Percentiles rank a stretch among this genome's conserved stretches.
Evolutionary conservation across 441 rosid species (phyloP).

Genomic region (Isatis lusitanica): DNA sequence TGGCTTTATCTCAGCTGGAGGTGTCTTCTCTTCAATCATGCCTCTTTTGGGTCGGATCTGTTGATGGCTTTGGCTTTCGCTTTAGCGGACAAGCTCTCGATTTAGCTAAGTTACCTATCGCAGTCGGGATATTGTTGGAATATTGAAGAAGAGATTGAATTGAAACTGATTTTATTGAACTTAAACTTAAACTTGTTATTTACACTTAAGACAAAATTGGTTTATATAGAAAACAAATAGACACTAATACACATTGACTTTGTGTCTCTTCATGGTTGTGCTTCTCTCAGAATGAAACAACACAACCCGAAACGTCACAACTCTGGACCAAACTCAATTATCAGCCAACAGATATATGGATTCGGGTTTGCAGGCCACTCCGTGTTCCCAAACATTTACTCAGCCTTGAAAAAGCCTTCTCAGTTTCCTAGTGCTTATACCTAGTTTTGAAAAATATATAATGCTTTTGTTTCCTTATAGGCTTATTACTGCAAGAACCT

Average conservation of each 20-base stretch:
- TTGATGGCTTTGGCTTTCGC: slow-evolving; percentile 57
- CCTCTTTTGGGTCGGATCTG: slow-evolving; percentile 68
- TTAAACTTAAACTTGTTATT: too few species aligned
- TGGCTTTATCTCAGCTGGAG: slow-evolving; percentile 50
- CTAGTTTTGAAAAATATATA: slow-evolving; percentile 27
- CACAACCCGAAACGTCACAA: too few species aligned
- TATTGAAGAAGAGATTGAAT: too few species aligned
- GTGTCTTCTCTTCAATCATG: slow-evolving; percentile 66
- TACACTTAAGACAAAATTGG: too few species aligned
- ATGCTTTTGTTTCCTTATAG: not conserved
- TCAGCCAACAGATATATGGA: slow-evolving; percentile 53
- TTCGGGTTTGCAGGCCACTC: slow-evolving; percentile 57
- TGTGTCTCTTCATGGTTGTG: too few species aligned
- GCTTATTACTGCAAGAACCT: not conserved
- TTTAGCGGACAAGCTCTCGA: slow-evolving; percentile 45
- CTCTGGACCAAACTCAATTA: too few species aligned
- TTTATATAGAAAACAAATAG: too few species aligned
- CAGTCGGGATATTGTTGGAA: too few species aligned
- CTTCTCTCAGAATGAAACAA: too few species aligned
- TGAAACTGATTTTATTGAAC: too few species aligned
- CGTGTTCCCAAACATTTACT: slow-evolving; percentile 63
- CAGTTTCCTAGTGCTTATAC: slow-evolving; percentile 47
- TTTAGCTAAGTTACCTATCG: slow-evolving; percentile 51
- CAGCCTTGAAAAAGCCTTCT: slow-evolving; percentile 63
- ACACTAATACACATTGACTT: too few species aligned